Base-by-base conservation (phyloP, 179 eudicot species). In the Patellifolia procumbens region DNA sequence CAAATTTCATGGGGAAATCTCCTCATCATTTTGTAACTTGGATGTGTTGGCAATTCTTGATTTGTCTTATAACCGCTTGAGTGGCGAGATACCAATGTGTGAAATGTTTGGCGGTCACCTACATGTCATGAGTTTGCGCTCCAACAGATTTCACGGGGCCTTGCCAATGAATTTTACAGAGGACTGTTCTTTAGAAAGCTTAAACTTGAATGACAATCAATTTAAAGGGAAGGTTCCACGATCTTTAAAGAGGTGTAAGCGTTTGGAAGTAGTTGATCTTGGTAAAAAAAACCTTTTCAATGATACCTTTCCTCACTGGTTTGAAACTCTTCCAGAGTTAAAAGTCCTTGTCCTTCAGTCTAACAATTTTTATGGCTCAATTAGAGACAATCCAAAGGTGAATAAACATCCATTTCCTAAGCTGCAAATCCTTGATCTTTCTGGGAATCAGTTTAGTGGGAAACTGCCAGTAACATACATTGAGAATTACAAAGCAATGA, bases 271-370 rank as follows among this genome's bases (percentile, higher is more conserved):
- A 24, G 68, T 85, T 20, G 64, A 85, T 39, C 17, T 85, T 0
- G 81, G 73, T 2, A 69, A 75, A 59, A 85, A 85, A 42, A 42
- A n/a, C n/a, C n/a, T 15, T 2, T 42, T 76, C 52, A 79, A 29
- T 20, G 82, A 39, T 24, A 72, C 77, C 8, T 83, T 83, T 52
- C 85, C 85, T 19, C 32, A 37, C 5, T 83, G 82, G 80, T 61
- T 83, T 29, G 80, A 32, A 32, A 60, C 26, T 75, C 75, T 83
- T 66, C 70, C 62, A 26, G 42, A 70, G 26, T 29, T 82, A 11
- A 70, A 75, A 55, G 76, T 78, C 49, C 79, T 82, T 8, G 53
- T 42, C 20, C 69, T 82, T 24, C 68, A 39, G 2, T 73, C 78
- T 0, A 82, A 82, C 56, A 55, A n/a, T 9, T 72, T 82, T 13